Percentiles rank a stretch among this genome's conserved stretches.
Conservation (phyloP, 2,329 filamentous ascomycete species). For the Endothia cerciana region DNA sequence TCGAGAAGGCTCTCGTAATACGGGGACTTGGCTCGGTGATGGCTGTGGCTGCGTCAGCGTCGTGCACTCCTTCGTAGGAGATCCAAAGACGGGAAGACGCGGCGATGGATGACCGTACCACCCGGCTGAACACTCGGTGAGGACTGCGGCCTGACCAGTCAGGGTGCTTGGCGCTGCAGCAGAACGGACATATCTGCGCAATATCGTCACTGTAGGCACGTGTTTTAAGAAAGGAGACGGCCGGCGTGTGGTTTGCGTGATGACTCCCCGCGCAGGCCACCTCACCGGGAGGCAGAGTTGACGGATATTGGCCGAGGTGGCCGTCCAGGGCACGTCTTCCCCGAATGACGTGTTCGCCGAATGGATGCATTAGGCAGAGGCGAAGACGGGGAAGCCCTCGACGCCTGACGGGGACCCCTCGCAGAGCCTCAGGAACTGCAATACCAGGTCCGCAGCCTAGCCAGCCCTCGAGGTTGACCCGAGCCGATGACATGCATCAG, state of each 20-base stretch:
- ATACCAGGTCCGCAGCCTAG: neutral
- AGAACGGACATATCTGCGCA: neutral
- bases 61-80: neutral
- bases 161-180: neutral
- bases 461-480: neutral
- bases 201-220: neutral
- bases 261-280: no score
- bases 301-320: neutral
- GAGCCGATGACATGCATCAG: slow-evolving; percentile 8
- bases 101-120: slow-evolving; percentile 4
- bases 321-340: no score
- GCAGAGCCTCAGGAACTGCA: neutral
- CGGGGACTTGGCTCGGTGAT: neutral
- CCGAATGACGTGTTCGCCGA: no score
- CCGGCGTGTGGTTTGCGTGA: neutral
- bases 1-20: slow-evolving; percentile 1
- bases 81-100: neutral
- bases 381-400: no score
- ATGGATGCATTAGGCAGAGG: no score
- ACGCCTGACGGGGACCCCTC: neutral
- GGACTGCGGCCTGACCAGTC: slow-evolving; percentile 1
- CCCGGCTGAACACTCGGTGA: slow-evolving; percentile 5
- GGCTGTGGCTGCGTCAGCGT: slow-evolving; percentile 10
- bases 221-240: neutral
- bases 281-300: neutral